These are phyloP conservation scores for Sugiyamaella xylanicola DNA, from an alignment of 1,139 yeast species.

Conservation along the genomic window DNA sequence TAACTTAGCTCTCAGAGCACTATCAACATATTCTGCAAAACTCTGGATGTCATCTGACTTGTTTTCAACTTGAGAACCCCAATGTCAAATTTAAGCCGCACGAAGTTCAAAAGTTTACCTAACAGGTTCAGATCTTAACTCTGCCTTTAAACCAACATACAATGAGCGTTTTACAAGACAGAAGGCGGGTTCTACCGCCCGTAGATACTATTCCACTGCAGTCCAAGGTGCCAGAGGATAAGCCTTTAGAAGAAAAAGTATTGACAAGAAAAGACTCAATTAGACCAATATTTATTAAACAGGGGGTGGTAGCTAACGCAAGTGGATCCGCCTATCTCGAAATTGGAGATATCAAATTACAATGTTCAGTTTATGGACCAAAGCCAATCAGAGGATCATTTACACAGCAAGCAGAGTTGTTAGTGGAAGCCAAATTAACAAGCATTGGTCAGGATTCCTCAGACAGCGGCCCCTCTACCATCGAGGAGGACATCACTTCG, in stretches of 20 bases:
- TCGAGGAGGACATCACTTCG: constrained; percentile 56
- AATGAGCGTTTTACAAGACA: constrained; percentile 40
- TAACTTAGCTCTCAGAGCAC: too few species aligned
- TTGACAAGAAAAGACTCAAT: constrained; percentile 5
- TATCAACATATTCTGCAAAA: too few species aligned
- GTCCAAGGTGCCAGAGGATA: background rate
- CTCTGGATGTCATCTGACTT: too few species aligned
- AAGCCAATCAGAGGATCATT: constrained; percentile 81
- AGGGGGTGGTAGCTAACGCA: constrained; percentile 68
- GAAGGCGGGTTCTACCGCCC: constrained; percentile 45
- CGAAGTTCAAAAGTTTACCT: background rate
- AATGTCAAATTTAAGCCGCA: too few species aligned
- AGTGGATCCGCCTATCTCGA: constrained; percentile 86
- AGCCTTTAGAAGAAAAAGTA: constrained; percentile 2
- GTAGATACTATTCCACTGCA: constrained; percentile 38
- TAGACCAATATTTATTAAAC: constrained; percentile 42
- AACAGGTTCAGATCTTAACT: too few species aligned
- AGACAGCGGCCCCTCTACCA: constrained; percentile 36
- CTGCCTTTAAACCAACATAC: too few species aligned
- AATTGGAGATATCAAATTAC: constrained; percentile 60
- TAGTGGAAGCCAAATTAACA: constrained; percentile 65
- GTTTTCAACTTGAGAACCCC: too few species aligned
- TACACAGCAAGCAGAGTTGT: constrained; percentile 64
- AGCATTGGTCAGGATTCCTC: constrained; percentile 40
- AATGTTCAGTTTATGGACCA: constrained; percentile 84